Conservation (phyloP, 371 early-diverging fungal genomes). For the Mucor ambiguus region DNA sequence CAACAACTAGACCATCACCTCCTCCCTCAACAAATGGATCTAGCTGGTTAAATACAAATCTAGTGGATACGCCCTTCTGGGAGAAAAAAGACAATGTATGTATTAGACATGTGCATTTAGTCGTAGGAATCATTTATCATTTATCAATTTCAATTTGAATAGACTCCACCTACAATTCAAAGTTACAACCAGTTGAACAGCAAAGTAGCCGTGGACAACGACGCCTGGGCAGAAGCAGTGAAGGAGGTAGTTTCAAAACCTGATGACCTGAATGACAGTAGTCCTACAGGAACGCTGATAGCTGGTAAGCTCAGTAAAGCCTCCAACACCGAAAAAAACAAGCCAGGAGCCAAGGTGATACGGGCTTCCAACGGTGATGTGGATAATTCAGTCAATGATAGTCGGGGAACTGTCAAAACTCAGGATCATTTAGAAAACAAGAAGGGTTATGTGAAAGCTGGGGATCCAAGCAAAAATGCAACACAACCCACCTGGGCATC, state of each 20-base stretch:
- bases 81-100: conserved; percentile 5
- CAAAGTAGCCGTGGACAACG: not conserved
- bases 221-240: not conserved
- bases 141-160: not conserved
- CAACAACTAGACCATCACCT: not conserved
- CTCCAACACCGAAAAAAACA: not conserved
- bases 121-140: not conserved
- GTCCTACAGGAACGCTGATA: not conserved
- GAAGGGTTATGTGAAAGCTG: not conserved
- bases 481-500: not conserved
- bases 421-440: not conserved
- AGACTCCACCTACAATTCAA: not conserved
- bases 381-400: not conserved
- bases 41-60: conserved; percentile 7
- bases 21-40: not conserved
- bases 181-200: not conserved
- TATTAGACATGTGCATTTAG: not conserved
- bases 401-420: not conserved
- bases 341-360: not conserved
- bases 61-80: conserved; percentile 32
- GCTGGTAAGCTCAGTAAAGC: not conserved
- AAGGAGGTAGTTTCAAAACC: not conserved
- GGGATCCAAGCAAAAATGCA: not conserved
- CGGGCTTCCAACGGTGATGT: not conserved
- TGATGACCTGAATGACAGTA: not conserved